Evolutionary conservation across 495 filamentous ascomycete species (phyloP), one percentile per base, ranked within the genome.

Genomic region (Hyaloscypha bicolor): DNA sequence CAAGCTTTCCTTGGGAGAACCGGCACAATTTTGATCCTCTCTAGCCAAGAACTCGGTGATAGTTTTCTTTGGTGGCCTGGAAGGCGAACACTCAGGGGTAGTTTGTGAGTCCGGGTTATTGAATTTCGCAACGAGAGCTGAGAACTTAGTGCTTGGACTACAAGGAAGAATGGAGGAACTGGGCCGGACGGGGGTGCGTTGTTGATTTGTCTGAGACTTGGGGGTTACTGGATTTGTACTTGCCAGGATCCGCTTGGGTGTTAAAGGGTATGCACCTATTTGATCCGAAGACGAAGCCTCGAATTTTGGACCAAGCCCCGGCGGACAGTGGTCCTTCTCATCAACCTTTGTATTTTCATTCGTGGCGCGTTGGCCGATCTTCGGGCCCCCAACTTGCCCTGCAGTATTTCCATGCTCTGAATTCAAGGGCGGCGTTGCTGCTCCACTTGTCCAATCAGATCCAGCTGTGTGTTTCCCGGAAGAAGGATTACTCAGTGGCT

Each of bases 91-190:
- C 16, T 48, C 42, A 48, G 42, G 42, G 11, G 42, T 19, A 14
- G 11, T 16, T 48, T 19, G 14, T 4, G 58, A 35, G 35, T 42
- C 39, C 5, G 52, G 32, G 37, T 56, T 60, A 35, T 69, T 69
- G 48, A 73, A 73, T 45, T 64, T 73, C 21, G 68, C 71, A 48
- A 67, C 59, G 6, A 73, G 45, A 32, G 63, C 69, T 57, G 65
- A 68, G 39, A 68, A 37, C 37, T 64, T 71, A 9, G 67, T 62
- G 31, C 55, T 73, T 21, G 58, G 53, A n/a, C 63, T 65, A 22
- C 55, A 53, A 31, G 56, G 30, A 21, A 8, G 29, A 12, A 1
- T 22, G 19, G 56, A n/a, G 9, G 56, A 9, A 6, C 30, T 60
- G 56, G 22, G 4, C 9, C 32, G 5, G 8, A 58, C 19, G 29